These are phyloP conservation scores for Margaritispora aquatica DNA, from an alignment of 495 filamentous ascomycete genomes.

Conservation along the genomic window DNA sequence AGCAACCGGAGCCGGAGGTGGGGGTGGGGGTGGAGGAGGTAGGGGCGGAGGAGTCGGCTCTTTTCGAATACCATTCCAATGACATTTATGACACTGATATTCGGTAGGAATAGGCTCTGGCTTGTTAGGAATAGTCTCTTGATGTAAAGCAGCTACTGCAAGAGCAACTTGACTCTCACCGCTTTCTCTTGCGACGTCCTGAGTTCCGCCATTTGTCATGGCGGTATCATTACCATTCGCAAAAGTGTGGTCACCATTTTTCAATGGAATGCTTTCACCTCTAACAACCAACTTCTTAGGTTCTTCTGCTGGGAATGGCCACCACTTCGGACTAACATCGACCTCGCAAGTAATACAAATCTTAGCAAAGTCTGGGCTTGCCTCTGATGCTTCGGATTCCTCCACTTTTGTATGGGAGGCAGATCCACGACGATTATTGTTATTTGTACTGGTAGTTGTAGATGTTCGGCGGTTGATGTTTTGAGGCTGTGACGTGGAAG, in stretches of 20 bases:
- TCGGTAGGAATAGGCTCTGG: slow-evolving; percentile 6
- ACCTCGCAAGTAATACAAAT: slow-evolving; percentile 49
- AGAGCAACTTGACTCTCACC: slow-evolving; percentile 43
- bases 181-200: slow-evolving; percentile 31
- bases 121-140: too few relatives aligned
- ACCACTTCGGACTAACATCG: slow-evolving; percentile 58
- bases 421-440: slow-evolving; percentile 9
- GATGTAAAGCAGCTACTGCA: slow-evolving; percentile 29
- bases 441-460: slow-evolving; percentile 9
- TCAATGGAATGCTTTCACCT: not conserved
- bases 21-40: slow-evolving; percentile 27
- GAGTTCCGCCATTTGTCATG: slow-evolving; percentile 31
- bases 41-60: slow-evolving; percentile 34
- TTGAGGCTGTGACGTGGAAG: not conserved
- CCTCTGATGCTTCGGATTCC: not conserved
- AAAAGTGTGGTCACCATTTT: slow-evolving; percentile 19
- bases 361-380: not conserved
- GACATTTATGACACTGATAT: slow-evolving; percentile 51
- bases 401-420: slow-evolving; percentile 33
- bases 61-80: slow-evolving; percentile 34
- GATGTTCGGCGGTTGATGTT: slow-evolving; percentile 19
- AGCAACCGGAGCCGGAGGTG: slow-evolving; percentile 26
- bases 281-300: not conserved
- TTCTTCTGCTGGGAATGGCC: slow-evolving; percentile 26
- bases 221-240: slow-evolving; percentile 33